Conservation (phyloP, 495 filamentous ascomycete species). For the Penicillium bialowiezense region DNA sequence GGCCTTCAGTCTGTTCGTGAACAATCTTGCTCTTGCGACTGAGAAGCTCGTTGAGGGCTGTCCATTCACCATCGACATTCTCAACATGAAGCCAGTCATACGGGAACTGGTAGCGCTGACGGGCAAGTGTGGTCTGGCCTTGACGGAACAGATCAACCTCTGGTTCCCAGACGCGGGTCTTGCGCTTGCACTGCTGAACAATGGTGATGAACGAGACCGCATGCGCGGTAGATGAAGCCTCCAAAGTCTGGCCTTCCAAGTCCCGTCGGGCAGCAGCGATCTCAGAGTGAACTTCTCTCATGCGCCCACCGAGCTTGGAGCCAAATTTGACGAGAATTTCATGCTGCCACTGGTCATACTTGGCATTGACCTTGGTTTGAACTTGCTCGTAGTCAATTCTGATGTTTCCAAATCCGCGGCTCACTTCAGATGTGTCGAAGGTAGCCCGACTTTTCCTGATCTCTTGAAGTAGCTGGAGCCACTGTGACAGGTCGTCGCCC, state of each 20-base stretch:
- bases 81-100: conserved; percentile 91
- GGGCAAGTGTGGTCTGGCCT: conserved; percentile 83
- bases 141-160: conserved; percentile 94
- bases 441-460: conserved; percentile 90
- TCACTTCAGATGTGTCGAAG: conserved; percentile 93
- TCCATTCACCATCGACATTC: conserved; percentile 93
- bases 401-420: conserved; percentile 85
- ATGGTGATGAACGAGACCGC: conserved; percentile 98
- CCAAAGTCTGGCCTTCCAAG: conserved; percentile 84
- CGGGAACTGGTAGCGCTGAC: conserved; percentile 90
- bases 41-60: conserved; percentile 82
- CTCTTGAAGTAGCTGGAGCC: conserved; percentile 92
- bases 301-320: conserved; percentile 78
- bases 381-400: conserved; percentile 97
- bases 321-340: conserved; percentile 94
- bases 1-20: conserved; percentile 88
- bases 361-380: conserved; percentile 94
- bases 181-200: conserved; percentile 91
- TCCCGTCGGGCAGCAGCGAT: conserved; percentile 84
- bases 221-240: conserved; percentile 89
- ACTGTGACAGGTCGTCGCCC: conserved; percentile 85
- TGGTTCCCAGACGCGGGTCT: conserved; percentile 88
- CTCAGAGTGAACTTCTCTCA: conserved; percentile 85
- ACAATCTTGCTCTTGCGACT: conserved; percentile 89
- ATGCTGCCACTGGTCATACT: conserved; percentile 99